These are phyloP conservation scores for barrel medic (Medicago truncatula) DNA, from an alignment of 306 rosid genomes.

Conservation along the genomic window DNA sequence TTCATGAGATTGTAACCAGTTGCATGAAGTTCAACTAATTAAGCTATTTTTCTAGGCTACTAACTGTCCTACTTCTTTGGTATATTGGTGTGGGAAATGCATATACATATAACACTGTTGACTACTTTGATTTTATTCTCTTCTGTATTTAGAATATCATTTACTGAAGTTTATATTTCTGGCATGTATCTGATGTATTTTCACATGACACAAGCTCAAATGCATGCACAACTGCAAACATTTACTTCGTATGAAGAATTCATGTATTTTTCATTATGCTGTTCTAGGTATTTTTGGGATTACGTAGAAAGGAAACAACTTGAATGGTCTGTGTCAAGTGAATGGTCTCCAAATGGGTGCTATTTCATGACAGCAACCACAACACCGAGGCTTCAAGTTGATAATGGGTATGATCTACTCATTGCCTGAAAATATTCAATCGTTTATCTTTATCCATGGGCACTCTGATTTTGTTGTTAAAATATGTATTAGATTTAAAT, in stretches of 20 bases:
- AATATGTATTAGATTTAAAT: too few relatives aligned
- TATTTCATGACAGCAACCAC: slow-evolving; percentile 98
- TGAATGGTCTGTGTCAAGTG: slow-evolving; percentile 93
- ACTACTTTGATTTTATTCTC: too few relatives aligned
- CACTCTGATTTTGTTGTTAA: slow-evolving; percentile 17
- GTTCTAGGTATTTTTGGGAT: slow-evolving; percentile 92
- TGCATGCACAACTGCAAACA: slow-evolving; percentile 24
- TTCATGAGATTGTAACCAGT: too few relatives aligned
- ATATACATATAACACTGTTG: too few relatives aligned
- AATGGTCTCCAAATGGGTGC: slow-evolving; percentile 95
- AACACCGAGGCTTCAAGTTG: slow-evolving; percentile 97
- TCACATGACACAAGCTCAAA: slow-evolving; percentile 11
- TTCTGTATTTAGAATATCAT: too few relatives aligned
- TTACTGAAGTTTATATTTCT: background rate
- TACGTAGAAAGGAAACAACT: slow-evolving; percentile 71
- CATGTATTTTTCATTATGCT: slow-evolving; percentile 33
- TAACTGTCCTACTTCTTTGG: too few relatives aligned
- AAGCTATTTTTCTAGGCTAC: too few relatives aligned
- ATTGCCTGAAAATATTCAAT: slow-evolving; percentile 28
- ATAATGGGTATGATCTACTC: slow-evolving; percentile 69
- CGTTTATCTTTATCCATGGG: slow-evolving; percentile 12
- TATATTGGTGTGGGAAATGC: too few relatives aligned
- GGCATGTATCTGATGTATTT: slow-evolving; percentile 17
- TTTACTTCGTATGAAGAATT: slow-evolving; percentile 30
- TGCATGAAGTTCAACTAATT: too few relatives aligned